A percentile compares a stretch with the other conserved stretches of the same genome.
These are phyloP conservation scores for Mycena albidolilacea DNA, from an alignment of 768 basidiomycete genomes.

Conservation along the genomic window DNA sequence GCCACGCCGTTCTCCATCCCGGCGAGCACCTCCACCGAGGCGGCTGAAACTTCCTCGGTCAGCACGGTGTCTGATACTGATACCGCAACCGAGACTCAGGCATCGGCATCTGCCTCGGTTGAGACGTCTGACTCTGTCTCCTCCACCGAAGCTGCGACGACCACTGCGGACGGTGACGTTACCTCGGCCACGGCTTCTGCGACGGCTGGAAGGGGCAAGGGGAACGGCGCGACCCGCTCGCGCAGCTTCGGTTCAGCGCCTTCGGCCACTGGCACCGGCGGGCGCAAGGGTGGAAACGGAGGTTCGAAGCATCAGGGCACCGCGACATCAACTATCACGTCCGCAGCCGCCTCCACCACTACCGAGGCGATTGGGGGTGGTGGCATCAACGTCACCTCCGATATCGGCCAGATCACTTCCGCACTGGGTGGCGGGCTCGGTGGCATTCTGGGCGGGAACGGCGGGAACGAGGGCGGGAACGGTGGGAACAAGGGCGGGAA, in stretches of 20 bases:
- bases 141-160: not conserved
- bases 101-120: not conserved
- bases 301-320: not conserved
- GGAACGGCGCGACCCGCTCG: too few relatives aligned
- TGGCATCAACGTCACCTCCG: not conserved
- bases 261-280: not conserved
- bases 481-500: slow-evolving; percentile 1
- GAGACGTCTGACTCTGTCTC: not conserved
- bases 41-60: not conserved
- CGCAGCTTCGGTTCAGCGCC: not conserved
- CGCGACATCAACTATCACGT: not conserved
- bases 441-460: not conserved
- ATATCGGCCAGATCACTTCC: not conserved
- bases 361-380: not conserved
- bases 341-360: not conserved
- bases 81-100: not conserved
- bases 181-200: not conserved
- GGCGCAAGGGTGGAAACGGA: not conserved
- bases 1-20: not conserved
- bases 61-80: not conserved
- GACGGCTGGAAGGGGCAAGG: too few relatives aligned
- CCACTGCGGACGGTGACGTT: not conserved
- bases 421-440: not conserved
- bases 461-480: too few relatives aligned
- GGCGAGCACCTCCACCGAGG: not conserved